phyloP scores from a whole-genome alignment of 1,284 basidiomycete species.

The Ganoderma multipileum region DNA sequence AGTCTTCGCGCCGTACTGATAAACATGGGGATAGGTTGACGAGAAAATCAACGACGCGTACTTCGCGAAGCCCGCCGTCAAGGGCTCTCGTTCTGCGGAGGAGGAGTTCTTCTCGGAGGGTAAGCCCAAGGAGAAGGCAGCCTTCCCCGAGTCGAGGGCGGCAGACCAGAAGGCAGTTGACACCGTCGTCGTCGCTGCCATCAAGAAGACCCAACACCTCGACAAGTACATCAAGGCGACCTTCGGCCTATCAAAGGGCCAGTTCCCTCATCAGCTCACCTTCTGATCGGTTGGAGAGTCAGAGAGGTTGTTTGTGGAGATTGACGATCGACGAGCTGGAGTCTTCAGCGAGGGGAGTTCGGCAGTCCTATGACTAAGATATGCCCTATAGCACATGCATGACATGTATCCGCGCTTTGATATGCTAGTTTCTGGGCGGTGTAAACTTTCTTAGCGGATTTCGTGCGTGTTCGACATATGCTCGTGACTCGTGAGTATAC shows the following conservation, averaged over 20 bases:
- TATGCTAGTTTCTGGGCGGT: constrained; percentile 29
- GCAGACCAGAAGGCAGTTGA: constrained; percentile 95
- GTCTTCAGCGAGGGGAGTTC: constrained; percentile 31
- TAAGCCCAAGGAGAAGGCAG: constrained; percentile 92
- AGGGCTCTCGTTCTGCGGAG: constrained; percentile 83
- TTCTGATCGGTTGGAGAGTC: constrained; percentile 61
- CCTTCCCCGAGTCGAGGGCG: constrained; percentile 89
- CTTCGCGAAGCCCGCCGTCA: constrained; percentile 85
- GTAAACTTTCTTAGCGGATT: constrained; percentile 20
- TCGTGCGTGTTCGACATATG: not conserved
- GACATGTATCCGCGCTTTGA: constrained; percentile 34
- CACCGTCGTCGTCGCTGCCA: constrained; percentile 81
- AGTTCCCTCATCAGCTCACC: constrained; percentile 87
- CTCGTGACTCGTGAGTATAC: not conserved
- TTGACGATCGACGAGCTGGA: constrained; percentile 28
- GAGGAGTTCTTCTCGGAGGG: constrained; percentile 96
- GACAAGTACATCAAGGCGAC: constrained; percentile 93
- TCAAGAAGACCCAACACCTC: constrained; percentile 94
- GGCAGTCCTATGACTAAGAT: constrained; percentile 39
- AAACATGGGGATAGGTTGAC: constrained; percentile 60
- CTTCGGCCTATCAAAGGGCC: constrained; percentile 96
- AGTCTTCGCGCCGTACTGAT: not conserved
- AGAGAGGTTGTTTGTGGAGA: constrained; percentile 24
- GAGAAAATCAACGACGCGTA: constrained; percentile 95
- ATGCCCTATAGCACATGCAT: constrained; percentile 40